Evolutionary conservation across 345 rosid species (phyloP), one percentile per base, ranked within the genome.

Genomic region (Eucalyptus camaldulensis): DNA sequence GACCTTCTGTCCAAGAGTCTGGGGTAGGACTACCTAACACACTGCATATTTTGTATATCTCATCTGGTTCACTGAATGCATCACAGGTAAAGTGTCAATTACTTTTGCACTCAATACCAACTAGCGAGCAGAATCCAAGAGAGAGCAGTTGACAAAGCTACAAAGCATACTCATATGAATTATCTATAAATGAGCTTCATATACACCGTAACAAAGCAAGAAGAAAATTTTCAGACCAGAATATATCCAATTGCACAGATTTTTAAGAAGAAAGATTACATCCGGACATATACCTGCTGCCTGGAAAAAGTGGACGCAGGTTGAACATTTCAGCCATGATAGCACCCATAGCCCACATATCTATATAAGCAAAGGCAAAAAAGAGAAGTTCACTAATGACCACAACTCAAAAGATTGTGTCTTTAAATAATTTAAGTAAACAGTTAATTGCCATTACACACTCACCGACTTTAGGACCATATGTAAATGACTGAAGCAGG

Each of bases 341-440:
- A 58, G 99, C 99, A 85, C 99, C 99, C 98, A 98, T 96, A 10
- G 98, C 98, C 99, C 99, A 98, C 97, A 98, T 95, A 92, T 98
- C 99, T 97, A 93, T 65, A 83, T 22, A 51, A 49, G 24, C 37
- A 33, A n/a, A 37, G 10, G 44, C 58, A 86, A 76, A 51, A 33
- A 33, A 67, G 60, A 29, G 40, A 49, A 62, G 53, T 49, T 49
- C 33, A 25, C 8, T 43, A 58, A 17, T 19, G 22, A 80, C 24
- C 22, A 56, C 13, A 45, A 83, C 88, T 31, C 40, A 65, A 29
- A 65, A 65, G 76, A 33, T 13, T 49, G 10, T 62, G 45, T 27
- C 51, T 62, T 83, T 14, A 89, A 65, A 67, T 58, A 62, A 21
- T 87, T 86, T 10, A 43, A n/a, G 85, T 29, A 87, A 16, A 37